Percentiles rank a stretch among this genome's conserved stretches.
Evolutionary conservation across 345 rosid genomes (phyloP).

Genomic region (Citrus medica): DNA sequence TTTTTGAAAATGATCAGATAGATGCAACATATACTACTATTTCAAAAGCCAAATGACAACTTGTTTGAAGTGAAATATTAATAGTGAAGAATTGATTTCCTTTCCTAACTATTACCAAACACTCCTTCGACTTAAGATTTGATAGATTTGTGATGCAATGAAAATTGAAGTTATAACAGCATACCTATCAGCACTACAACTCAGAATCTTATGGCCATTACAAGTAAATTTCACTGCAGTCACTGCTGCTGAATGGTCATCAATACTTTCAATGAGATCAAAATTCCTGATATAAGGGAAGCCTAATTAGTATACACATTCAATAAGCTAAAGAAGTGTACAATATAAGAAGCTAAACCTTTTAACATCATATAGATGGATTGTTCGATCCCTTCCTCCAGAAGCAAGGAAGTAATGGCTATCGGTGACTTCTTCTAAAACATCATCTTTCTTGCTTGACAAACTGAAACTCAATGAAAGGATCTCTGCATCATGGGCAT

Average conservation of each 20-base stretch:
- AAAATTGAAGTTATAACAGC: neutral
- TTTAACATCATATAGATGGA: slow-evolving; percentile 69
- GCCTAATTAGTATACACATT: slow-evolving; percentile 17
- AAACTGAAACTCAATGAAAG: slow-evolving; percentile 74
- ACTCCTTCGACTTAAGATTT: neutral
- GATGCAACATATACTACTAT: neutral
- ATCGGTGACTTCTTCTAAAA: slow-evolving; percentile 29
- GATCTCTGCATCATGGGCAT: slow-evolving; percentile 69
- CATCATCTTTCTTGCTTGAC: slow-evolving; percentile 29
- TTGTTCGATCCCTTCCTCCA: slow-evolving; percentile 66
- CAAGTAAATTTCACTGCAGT: slow-evolving; percentile 63
- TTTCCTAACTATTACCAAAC: neutral
- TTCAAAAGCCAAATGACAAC: slow-evolving; percentile 1
- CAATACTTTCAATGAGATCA: slow-evolving; percentile 52
- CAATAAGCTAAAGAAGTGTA: slow-evolving; percentile 14
- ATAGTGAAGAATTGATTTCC: slow-evolving; percentile 2
- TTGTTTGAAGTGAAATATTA: slow-evolving; percentile 4
- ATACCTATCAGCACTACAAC: slow-evolving; percentile 86
- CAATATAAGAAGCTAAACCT: slow-evolving; percentile 39
- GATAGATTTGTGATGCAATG: neutral
- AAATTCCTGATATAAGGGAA: slow-evolving; percentile 57
- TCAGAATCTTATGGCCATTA: slow-evolving; percentile 54
- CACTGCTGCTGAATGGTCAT: slow-evolving; percentile 74
- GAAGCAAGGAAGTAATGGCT: slow-evolving; percentile 62
- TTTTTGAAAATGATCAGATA: slow-evolving; percentile 5